Evolutionary conservation across 345 rosid genomes (phyloP).

Genomic region (Gossypium sturtianum): DNA sequence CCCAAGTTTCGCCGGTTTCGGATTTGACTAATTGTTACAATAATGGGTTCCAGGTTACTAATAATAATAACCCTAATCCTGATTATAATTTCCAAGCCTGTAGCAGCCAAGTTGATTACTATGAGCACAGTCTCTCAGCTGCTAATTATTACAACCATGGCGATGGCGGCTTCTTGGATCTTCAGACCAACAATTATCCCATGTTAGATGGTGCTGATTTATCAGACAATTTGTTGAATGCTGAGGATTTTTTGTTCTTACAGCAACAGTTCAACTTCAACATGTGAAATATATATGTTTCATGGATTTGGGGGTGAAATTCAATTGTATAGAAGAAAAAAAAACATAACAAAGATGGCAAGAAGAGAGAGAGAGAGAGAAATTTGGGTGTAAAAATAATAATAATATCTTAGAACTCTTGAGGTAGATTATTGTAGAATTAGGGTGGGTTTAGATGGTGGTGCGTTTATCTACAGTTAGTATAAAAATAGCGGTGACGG

Average conservation of each 20-base stretch:
- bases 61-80: slow-evolving; percentile 28
- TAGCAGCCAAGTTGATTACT: slow-evolving; percentile 28
- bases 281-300: slow-evolving; percentile 23
- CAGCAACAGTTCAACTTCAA: slow-evolving; percentile 59
- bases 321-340: slow-evolving; percentile 7
- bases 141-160: slow-evolving; percentile 43
- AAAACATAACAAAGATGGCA: neutral
- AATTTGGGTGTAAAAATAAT: neutral
- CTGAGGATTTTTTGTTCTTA: slow-evolving; percentile 59
- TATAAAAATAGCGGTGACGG: too few species aligned
- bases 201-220: slow-evolving; percentile 48
- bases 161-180: slow-evolving; percentile 19
- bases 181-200: slow-evolving; percentile 30
- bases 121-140: slow-evolving; percentile 42
- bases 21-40: slow-evolving; percentile 42
- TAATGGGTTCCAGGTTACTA: slow-evolving; percentile 32
- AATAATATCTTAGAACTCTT: slow-evolving; percentile 13
- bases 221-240: slow-evolving; percentile 68
- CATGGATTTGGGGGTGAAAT: neutral
- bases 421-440: neutral
- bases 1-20: slow-evolving; percentile 56
- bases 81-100: slow-evolving; percentile 39
- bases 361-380: neutral
- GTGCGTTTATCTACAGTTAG: too few species aligned
- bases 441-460: neutral